phyloP scores from a whole-genome alignment of 441 rosid genomes.

The Corymbia calophylla region DNA sequence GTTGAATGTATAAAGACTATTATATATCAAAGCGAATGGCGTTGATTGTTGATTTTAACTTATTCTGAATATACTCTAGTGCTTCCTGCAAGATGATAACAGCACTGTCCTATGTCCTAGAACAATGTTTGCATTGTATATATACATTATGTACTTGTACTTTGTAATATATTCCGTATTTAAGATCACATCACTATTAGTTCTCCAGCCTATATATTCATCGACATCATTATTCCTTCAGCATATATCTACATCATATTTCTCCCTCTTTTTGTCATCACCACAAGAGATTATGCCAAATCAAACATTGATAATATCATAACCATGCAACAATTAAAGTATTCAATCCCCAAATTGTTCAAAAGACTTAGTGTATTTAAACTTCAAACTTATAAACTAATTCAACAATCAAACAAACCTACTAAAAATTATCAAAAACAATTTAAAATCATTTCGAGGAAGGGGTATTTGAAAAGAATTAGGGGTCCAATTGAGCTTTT shows the following conservation, averaged over 20 bases:
- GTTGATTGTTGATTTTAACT: no score
- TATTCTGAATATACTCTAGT: background rate
- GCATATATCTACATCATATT: no score
- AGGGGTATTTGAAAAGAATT: background rate
- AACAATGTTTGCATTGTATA: background rate
- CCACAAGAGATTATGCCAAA: no score
- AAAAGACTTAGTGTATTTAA: no score
- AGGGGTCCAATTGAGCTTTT: background rate
- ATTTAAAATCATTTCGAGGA: background rate
- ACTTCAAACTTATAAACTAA: background rate
- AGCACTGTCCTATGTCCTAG: background rate
- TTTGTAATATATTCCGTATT: background rate
- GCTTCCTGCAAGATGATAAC: background rate
- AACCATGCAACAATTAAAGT: no score
- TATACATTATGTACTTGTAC: background rate
- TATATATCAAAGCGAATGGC: background rate
- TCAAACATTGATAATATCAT: no score
- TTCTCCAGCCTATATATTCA: background rate
- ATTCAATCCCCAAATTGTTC: no score
- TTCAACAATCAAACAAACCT: background rate
- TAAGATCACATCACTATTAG: background rate
- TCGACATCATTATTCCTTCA: background rate
- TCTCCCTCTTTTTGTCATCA: no score
- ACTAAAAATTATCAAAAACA: background rate
- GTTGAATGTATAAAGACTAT: background rate